A percentile compares a stretch with the other conserved stretches of the same genome.
These are phyloP conservation scores for Metarhizium album DNA, from an alignment of 2,329 filamentous ascomycete species.

Conservation along the genomic window DNA sequence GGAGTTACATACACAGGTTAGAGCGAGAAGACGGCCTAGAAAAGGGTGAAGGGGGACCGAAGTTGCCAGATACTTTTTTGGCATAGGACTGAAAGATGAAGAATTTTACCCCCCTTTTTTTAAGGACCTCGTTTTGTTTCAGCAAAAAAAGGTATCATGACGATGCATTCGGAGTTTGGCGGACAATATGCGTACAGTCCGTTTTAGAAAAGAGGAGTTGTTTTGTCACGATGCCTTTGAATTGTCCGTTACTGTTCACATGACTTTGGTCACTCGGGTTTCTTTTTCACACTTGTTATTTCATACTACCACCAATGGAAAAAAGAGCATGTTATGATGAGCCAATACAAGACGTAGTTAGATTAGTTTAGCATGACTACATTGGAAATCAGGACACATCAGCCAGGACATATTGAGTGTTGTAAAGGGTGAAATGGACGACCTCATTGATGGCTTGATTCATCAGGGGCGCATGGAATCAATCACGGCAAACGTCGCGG, in stretches of 20 bases:
- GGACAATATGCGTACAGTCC: constrained; percentile 5
- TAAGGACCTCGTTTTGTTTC: neutral
- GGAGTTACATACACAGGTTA: neutral
- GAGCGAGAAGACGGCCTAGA: neutral
- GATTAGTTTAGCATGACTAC: neutral
- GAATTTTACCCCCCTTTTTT: neutral
- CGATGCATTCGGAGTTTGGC: constrained; percentile 11
- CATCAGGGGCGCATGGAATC: too few species aligned
- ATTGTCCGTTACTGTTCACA: neutral
- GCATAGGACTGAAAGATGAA: neutral
- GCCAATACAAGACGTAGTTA: neutral
- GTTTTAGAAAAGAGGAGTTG: neutral
- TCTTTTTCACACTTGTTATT: neutral
- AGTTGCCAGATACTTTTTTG: neutral
- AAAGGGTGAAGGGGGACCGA: neutral
- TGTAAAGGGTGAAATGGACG: neutral
- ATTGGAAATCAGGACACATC: neutral
- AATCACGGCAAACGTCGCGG: too few species aligned
- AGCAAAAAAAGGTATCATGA: neutral
- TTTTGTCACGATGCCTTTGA: neutral
- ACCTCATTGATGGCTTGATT: too few species aligned
- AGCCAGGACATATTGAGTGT: neutral
- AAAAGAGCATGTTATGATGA: neutral
- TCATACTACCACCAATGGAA: neutral
- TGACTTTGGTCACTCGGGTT: neutral